Evolutionary conservation across 495 filamentous ascomycete species (phyloP), one percentile per base, ranked within the genome.

Genomic region (Penicillium goetzii): DNA sequence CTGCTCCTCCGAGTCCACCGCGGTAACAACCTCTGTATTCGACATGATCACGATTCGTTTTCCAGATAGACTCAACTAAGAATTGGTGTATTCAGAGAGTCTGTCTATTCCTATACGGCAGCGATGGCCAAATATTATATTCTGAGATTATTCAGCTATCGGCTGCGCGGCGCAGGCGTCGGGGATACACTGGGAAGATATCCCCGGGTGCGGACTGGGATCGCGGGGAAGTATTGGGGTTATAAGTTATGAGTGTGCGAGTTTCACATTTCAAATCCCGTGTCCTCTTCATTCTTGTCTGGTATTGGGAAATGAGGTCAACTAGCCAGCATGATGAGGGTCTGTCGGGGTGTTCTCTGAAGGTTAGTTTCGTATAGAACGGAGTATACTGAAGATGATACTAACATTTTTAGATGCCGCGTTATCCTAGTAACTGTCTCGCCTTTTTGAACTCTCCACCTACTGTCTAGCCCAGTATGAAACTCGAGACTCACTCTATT

Each of bases 1-100:
- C 33, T 67, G 45, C 50, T 73, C 71, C 54, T 62, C 52, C 17
- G 67, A 62, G 54, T 73, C 73, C 11, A 81, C 30, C 3, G 17
- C 1, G 12, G 40, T 19, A 12, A 33, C 54, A 52, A 50, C 28
- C 23, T 54, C 34, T 55, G 45, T 40, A 34, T 19, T 61, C 17
- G 32, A 30, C n/a, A 50, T 56, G 17, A 62, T 61, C n/a, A 14
- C 40, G 33, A 12, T 47, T 12, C 9, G 0, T 1, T 32, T 32
- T 32, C 30, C 9, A 2, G 4, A 25, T 23, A 3, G 3, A 12
- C 9, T 47, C 6, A n/a, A 32, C 4, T 14, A 10, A n/a, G 15
- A 19, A 17, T 30, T 32, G 26, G 3, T 11, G 2, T 2, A 9
- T 32, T 32, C 14, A 6, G 9, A 9, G n/a, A n/a, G n/a, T n/a